Evolutionary conservation across 768 basidiomycete species (phyloP).

Genomic region (Leccinum rimulosum): DNA sequence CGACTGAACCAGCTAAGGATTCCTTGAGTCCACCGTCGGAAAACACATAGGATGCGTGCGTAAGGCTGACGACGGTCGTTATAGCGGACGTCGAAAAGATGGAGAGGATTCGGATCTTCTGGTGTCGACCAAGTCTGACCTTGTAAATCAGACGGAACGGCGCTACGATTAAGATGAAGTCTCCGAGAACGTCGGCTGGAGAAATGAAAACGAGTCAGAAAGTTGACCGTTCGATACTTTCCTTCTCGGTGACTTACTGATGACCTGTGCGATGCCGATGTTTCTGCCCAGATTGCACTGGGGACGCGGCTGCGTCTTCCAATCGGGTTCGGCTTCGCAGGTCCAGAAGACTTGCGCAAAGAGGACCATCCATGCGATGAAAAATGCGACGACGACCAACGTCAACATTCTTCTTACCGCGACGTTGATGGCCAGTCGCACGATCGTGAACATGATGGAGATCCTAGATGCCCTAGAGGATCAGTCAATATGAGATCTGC

Average conservation of each 20-base stretch:
- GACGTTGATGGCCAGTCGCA: background rate
- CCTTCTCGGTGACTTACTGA: background rate
- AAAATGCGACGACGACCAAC: background rate
- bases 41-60: slow-evolving; percentile 1
- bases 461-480: background rate
- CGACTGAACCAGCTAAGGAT: background rate
- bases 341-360: slow-evolving; percentile 5
- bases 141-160: background rate
- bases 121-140: background rate
- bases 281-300: background rate
- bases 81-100: slow-evolving; percentile 9
- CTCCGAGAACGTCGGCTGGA: slow-evolving; percentile 6
- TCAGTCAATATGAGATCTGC: background rate
- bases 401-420: background rate
- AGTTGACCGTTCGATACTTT: background rate
- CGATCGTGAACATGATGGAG: slow-evolving; percentile 6
- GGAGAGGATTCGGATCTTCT: slow-evolving; percentile 4
- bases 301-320: background rate
- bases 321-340: slow-evolving; percentile 3
- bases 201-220: background rate
- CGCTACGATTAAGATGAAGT: background rate
- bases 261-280: background rate
- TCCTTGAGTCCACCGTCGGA: slow-evolving; percentile 1
- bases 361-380: slow-evolving; percentile 3
- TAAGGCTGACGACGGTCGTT: background rate